Evolutionary conservation across 805 yeast species (phyloP).

Genomic region (Myxozyma monticola): DNA sequence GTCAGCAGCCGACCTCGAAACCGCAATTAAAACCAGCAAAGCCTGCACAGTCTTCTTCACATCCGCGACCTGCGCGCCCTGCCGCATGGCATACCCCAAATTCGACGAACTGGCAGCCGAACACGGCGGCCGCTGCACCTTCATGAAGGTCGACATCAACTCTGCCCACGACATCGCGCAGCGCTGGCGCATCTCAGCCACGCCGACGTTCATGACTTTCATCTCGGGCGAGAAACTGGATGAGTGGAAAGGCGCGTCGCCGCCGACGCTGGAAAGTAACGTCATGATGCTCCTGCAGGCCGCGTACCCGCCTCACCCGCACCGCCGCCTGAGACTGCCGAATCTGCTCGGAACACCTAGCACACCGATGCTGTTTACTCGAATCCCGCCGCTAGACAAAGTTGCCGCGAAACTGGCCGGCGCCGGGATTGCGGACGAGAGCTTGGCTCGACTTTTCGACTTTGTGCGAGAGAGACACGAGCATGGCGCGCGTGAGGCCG

Average conservation of each 20-base stretch:
- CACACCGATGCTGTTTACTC: constrained; percentile 18
- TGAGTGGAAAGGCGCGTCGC: constrained; percentile 34
- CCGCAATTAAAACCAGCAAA: constrained; percentile 10
- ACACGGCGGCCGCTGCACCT: constrained; percentile 17
- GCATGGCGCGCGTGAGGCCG: constrained; percentile 20
- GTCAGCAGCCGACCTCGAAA: constrained; percentile 21
- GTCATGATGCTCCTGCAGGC: constrained; percentile 20
- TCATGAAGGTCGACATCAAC: constrained; percentile 32
- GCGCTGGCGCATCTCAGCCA: constrained; percentile 30
- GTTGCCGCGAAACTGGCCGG: constrained; percentile 5
- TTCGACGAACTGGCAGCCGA: constrained; percentile 30
- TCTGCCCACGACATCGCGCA: constrained; percentile 23
- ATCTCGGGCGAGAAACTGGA: constrained; percentile 28
- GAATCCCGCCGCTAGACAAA: constrained; percentile 32
- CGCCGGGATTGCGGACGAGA: constrained; percentile 7
- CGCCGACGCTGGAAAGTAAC: constrained; percentile 28
- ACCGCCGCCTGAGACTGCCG: constrained; percentile 21
- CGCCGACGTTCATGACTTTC: constrained; percentile 33
- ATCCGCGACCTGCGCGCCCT: constrained; percentile 33
- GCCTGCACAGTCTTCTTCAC: constrained; percentile 32
- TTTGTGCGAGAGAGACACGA: constrained; percentile 21
- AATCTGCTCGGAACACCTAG: constrained; percentile 16
- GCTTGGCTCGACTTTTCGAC: constrained; percentile 11
- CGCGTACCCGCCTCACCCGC: constrained; percentile 32
- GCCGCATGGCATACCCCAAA: constrained; percentile 31